These are phyloP conservation scores for Fraxinus greggii DNA, from an alignment of 305 asterid species.

Conservation along the genomic window DNA sequence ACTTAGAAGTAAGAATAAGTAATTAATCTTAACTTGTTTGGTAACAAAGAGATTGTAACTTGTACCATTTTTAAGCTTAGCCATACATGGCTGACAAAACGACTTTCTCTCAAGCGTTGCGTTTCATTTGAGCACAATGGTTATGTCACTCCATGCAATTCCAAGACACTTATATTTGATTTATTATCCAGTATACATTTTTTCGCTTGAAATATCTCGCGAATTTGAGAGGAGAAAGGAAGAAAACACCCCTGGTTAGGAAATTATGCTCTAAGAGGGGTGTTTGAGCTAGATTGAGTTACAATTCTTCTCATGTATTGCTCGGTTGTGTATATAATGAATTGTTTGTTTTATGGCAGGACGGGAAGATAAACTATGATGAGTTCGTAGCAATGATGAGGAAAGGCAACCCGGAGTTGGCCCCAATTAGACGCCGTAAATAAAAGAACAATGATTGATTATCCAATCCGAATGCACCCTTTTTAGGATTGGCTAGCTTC, in stretches of 20 bases:
- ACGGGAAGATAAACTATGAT: constrained; percentile 7
- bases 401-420: background rate
- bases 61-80: background rate
- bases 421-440: background rate
- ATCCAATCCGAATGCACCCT: background rate
- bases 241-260: background rate
- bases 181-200: background rate
- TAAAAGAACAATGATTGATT: background rate
- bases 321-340: background rate
- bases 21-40: background rate
- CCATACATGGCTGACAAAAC: background rate
- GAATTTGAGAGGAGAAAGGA: background rate
- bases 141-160: background rate
- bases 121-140: background rate
- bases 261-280: background rate
- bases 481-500: background rate
- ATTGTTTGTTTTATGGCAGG: background rate
- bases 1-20: background rate
- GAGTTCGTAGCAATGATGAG: constrained; percentile 4
- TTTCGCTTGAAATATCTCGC: background rate
- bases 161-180: background rate
- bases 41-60: background rate
- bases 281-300: background rate
- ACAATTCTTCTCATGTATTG: background rate
- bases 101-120: background rate